These are phyloP conservation scores for Pyrenophora graminea DNA, from an alignment of 2,329 filamentous ascomycete genomes.

Conservation along the genomic window DNA sequence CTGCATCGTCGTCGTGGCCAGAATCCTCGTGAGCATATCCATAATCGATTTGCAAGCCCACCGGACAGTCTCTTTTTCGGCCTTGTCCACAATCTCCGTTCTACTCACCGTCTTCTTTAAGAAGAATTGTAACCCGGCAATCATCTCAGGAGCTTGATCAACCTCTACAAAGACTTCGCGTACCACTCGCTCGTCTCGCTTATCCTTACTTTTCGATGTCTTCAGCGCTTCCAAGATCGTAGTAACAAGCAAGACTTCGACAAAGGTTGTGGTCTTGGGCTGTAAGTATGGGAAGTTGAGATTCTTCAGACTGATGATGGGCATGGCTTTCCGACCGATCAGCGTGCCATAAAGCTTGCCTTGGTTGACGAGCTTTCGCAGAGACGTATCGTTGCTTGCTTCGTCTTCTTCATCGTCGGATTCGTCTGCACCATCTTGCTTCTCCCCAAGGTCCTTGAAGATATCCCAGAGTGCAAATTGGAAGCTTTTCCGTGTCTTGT, in stretches of 20 bases:
- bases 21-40: slow-evolving; percentile 43
- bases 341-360: slow-evolving; percentile 69
- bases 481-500: slow-evolving; percentile 79
- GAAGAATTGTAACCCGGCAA: slow-evolving; percentile 78
- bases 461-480: slow-evolving; percentile 85
- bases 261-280: slow-evolving; percentile 74
- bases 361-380: slow-evolving; percentile 67
- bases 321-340: slow-evolving; percentile 63
- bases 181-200: slow-evolving; percentile 62
- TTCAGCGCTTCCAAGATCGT: slow-evolving; percentile 70
- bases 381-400: slow-evolving; percentile 53
- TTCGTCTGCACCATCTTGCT: slow-evolving; percentile 65
- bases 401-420: slow-evolving; percentile 61
- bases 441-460: slow-evolving; percentile 84
- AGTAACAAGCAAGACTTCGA: slow-evolving; percentile 79
- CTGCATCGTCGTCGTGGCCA: slow-evolving; percentile 43
- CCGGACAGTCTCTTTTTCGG: slow-evolving; percentile 57
- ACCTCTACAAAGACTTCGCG: slow-evolving; percentile 69
- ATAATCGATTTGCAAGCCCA: slow-evolving; percentile 49
- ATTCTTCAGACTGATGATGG: slow-evolving; percentile 64
- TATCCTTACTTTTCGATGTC: slow-evolving; percentile 47
- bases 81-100: slow-evolving; percentile 58
- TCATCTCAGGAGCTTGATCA: slow-evolving; percentile 68
- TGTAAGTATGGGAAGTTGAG: slow-evolving; percentile 81
- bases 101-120: slow-evolving; percentile 74